Evolutionary conservation across 176 grass and related monocot species (phyloP), one percentile per base, ranked within the genome.

Genomic region (Tuctoria greenei): DNA sequence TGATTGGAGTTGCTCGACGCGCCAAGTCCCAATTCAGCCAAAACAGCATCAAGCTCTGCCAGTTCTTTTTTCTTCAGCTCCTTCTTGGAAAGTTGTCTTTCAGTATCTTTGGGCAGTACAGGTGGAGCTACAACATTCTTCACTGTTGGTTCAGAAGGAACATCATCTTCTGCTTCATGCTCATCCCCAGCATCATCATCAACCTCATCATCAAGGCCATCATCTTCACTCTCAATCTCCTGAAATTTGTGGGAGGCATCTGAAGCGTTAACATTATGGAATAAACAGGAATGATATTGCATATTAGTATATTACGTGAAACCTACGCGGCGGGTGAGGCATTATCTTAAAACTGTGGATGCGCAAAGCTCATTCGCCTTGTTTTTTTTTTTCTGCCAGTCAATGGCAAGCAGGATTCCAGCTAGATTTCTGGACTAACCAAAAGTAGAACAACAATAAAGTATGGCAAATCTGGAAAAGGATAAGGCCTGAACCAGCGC

Each of bases 31-130:
- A 97, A 56, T 59, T 97, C 88, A 69, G 85, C 80, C 79, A 97
- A 75, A 85, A 97, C 77, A 52, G 93, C 87, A 86, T 97, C 93
- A 50, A 97, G 84, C 61, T 97, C 90, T 61, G 83, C 93, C 52
- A 97, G 71, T 71, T 88, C 93, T 10, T 97, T 97, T 90, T 97
- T 97, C 87, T 97, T 97, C 20, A 97, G 50, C 81, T 97, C 93
- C 77, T 97, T 93, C 69, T 97, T 97, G 80, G 93, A 97, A 64
- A 97, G 88, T 42, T 97, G 93, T 66, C 90, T 88, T 83, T 97
- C 90, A 51, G 88, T 84, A 70, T 97, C 90, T 81, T 97, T 97
- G 15, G 85, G 67, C 31, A 76, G 83, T 28, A 58, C 76, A 61
- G 81, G 35, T 66, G 88, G 81, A 88, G 76, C 67, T 46, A 73